Evolutionary conservation across 192 early-diverging fungal species (phyloP).

Genomic region (Linnemannia elongata): DNA sequence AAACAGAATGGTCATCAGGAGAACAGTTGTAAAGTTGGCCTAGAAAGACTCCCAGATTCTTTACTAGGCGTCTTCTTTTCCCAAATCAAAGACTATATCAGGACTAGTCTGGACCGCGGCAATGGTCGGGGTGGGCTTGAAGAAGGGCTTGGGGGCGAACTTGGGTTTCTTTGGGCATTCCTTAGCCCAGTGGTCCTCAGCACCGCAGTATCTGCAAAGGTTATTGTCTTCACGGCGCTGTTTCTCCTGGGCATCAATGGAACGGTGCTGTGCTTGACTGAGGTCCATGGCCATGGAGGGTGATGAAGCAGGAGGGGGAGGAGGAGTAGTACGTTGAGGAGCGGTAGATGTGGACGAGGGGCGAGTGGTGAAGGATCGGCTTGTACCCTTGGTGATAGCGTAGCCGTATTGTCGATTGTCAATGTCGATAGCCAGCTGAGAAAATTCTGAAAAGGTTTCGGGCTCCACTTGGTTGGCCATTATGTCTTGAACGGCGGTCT

Average conservation of each 20-base stretch:
- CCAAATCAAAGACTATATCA: background rate
- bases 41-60: constrained; percentile 2
- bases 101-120: no score
- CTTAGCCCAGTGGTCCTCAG: background rate
- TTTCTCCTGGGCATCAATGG: background rate
- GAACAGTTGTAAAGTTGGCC: constrained; percentile 7
- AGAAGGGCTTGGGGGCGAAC: no score
- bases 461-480: background rate
- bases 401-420: constrained; percentile 9
- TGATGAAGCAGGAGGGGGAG: background rate
- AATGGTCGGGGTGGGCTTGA: background rate
- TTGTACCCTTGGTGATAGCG: background rate
- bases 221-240: background rate
- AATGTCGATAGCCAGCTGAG: background rate
- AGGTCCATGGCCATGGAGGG: constrained; percentile 7
- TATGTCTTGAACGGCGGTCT: background rate
- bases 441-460: background rate
- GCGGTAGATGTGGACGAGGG: background rate
- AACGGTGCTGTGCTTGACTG: background rate
- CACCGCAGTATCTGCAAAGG: background rate
- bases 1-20: background rate
- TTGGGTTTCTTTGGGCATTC: background rate
- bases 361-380: background rate
- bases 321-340: background rate
- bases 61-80: constrained; percentile 20